Evolutionary conservation across 1,284 basidiomycete species (phyloP).

Genomic region (Polyporus tsugae): DNA sequence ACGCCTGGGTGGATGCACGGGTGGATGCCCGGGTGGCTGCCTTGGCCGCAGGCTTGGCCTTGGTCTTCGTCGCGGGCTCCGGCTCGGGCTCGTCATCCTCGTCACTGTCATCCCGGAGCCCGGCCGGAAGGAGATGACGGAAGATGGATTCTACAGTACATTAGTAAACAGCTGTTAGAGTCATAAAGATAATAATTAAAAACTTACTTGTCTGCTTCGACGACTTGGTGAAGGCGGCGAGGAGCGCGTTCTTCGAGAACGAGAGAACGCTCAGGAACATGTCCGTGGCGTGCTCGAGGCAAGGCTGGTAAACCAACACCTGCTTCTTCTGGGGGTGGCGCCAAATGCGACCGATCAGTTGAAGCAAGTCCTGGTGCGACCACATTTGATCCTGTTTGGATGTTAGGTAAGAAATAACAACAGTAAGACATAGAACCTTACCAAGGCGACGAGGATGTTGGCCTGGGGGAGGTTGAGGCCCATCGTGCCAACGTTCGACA

Average conservation of each 20-base stretch:
- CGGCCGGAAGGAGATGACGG: too few relatives aligned
- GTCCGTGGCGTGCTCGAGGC: background rate
- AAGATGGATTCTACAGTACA: too few relatives aligned
- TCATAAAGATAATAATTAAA: too few relatives aligned
- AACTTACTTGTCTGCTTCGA: too few relatives aligned
- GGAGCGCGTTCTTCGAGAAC: background rate
- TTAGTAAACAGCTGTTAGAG: too few relatives aligned
- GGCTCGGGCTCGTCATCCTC: too few relatives aligned
- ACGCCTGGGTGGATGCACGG: too few relatives aligned
- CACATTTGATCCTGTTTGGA: background rate
- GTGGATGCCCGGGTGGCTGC: too few relatives aligned
- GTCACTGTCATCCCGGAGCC: too few relatives aligned
- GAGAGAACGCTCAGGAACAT: background rate
- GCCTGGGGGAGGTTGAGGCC: background rate
- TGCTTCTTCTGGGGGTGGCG: background rate
- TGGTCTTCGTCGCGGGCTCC: too few relatives aligned
- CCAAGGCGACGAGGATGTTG: background rate
- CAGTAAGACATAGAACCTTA: background rate
- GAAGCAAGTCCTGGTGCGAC: background rate
- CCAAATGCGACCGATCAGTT: background rate
- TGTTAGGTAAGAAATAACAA: background rate
- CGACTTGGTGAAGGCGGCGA: too few relatives aligned
- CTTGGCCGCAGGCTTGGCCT: too few relatives aligned
- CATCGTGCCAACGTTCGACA: background rate
- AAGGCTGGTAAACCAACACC: background rate